Conservation (phyloP, 257 asterid genomes). For the Petunia axillaris region DNA sequence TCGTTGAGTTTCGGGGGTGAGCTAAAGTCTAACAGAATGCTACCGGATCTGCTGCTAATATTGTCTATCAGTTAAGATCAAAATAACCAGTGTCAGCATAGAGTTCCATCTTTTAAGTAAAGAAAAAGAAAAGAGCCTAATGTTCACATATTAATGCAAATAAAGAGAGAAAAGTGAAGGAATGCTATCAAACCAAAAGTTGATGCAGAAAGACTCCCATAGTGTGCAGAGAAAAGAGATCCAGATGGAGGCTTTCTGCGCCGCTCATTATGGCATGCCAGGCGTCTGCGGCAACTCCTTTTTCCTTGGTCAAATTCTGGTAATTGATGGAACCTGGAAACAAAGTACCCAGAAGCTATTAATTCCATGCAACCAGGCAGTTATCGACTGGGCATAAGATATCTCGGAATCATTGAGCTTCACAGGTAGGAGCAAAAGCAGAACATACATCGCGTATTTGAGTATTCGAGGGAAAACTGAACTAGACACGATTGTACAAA, state of each 20-base stretch:
- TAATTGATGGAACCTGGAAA: constrained; percentile 80
- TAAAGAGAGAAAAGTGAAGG: neutral
- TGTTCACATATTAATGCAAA: neutral
- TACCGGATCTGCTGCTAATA: constrained; percentile 51
- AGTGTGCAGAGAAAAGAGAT: constrained; percentile 57
- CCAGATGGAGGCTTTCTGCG: constrained; percentile 81
- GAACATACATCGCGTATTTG: neutral
- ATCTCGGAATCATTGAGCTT: neutral
- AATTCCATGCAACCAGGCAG: neutral
- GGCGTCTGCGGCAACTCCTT: constrained; percentile 92
- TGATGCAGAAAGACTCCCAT: constrained; percentile 57
- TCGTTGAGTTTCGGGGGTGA: constrained; percentile 45
- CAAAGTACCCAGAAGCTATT: neutral
- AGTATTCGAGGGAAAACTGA: neutral
- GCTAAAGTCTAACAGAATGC: constrained; percentile 78
- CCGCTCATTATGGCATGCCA: constrained; percentile 95
- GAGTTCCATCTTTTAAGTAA: neutral
- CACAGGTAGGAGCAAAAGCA: neutral
- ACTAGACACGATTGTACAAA: neutral
- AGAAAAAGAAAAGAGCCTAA: neutral
- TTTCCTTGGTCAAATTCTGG: constrained; percentile 92
- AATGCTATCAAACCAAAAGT: constrained; percentile 54
- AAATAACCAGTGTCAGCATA: neutral
- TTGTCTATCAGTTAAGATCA: constrained; percentile 49
- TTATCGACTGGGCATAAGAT: neutral